Evolutionary conservation across 1,284 basidiomycete species (phyloP), one percentile per base, ranked within the genome.

Genomic region (Abortiporus biennis): DNA sequence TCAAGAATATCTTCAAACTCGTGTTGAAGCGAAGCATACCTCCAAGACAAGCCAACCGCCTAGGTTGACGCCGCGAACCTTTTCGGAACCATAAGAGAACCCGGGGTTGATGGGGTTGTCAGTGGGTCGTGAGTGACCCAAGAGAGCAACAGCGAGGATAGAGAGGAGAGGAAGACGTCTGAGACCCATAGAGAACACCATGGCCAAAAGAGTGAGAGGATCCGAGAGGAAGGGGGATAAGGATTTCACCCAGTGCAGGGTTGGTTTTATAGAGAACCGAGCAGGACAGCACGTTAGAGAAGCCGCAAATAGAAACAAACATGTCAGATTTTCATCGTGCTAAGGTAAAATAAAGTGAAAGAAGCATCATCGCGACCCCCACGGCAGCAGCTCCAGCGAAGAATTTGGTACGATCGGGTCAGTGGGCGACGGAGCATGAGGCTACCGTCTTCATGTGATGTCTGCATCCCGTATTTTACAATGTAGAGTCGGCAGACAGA

Each of bases 1-100:
- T 30, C 9, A 42, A 25, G 11, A 38, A 17, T 8, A 42, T 22
- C 32, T 19, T 12, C 13, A 29, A 12, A 25, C 24, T 33, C 43
- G 40, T 39, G 42, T 20, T 34, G 44, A 36, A 42, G 38, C 25
- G 36, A 39, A 37, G 27, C 16, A 19, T 17, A 82, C 84, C 71
- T 87, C 84, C 24, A 85, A 70, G 13, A 90, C 78, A 30, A 89
- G 77, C 87, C 87, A 91, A 23, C 86, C 84, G 25, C 84, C 85
- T 11, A 87, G 67, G 59, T 86, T 88, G 49, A 87, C 85, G 37
- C 82, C 82, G 29, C 81, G 74, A 40, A 84, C 76, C 54, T 78
- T 79, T 58, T 74, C 52, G 2, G 67, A 67, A 21, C 80, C 81
- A 54, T 76, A 76, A 3, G 69, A 53, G 50, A 77, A 76, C 17